Evolutionary conservation across 306 rosid species (phyloP).

Genomic region (Prunus armeniaca): DNA sequence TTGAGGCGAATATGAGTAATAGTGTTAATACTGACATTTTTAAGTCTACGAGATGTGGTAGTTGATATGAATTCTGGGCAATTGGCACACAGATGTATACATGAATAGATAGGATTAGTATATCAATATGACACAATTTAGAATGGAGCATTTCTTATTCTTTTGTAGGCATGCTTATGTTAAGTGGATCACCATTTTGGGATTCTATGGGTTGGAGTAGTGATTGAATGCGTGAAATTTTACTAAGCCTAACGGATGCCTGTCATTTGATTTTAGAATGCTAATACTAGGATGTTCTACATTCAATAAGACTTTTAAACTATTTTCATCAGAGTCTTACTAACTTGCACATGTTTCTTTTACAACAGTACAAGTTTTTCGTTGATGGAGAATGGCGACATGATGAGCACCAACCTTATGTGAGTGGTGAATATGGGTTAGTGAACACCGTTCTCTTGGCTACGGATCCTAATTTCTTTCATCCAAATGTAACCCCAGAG

Average conservation of each 20-base stretch:
- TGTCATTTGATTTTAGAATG: slow-evolving; percentile 5
- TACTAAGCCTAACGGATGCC: neutral
- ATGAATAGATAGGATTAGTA: neutral
- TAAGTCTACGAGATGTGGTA: neutral
- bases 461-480: slow-evolving; percentile 61
- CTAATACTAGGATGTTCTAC: neutral
- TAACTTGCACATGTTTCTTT: slow-evolving; percentile 11
- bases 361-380: slow-evolving; percentile 91
- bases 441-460: slow-evolving; percentile 79
- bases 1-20: neutral
- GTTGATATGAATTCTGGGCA: neutral
- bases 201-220: neutral
- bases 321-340: slow-evolving; percentile 17
- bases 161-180: neutral
- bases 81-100: neutral
- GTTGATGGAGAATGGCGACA: slow-evolving; percentile 98
- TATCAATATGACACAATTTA: slow-evolving; percentile 3
- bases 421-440: slow-evolving; percentile 71
- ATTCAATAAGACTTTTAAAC: slow-evolving; percentile 1
- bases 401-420: slow-evolving; percentile 73
- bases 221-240: neutral
- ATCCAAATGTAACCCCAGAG: slow-evolving; percentile 48
- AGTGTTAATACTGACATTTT: neutral
- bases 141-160: neutral
- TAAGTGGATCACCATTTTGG: neutral